Evolutionary conservation across 2,329 filamentous ascomycete genomes (phyloP).

Genomic region (Alternaria viburni): DNA sequence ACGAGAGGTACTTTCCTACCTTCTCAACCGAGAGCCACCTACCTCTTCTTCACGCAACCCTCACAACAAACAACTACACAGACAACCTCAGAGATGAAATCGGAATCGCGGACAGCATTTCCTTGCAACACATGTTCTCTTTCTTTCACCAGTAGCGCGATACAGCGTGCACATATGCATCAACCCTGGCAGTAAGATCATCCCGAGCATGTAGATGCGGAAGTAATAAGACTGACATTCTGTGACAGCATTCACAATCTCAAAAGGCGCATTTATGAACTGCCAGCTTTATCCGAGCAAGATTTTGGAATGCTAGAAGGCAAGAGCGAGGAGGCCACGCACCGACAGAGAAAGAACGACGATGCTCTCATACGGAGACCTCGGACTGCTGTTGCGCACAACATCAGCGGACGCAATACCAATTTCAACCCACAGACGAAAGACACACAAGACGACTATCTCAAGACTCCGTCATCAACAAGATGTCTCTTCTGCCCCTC

Average conservation of each 20-base stretch:
- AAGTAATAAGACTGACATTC: not conserved
- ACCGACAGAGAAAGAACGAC: not conserved
- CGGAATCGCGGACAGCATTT: not conserved
- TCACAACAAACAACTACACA: not conserved
- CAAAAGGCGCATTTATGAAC: not conserved
- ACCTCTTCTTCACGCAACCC: no score
- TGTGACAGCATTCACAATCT: not conserved
- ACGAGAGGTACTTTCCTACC: not conserved
- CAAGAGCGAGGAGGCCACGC: not conserved
- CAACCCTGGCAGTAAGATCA: slow-evolving; percentile 2
- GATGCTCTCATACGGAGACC: not conserved
- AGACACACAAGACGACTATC: not conserved
- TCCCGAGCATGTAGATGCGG: not conserved
- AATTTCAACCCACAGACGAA: accelerated
- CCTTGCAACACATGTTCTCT: slow-evolving; percentile 5
- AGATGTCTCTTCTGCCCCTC: slow-evolving; percentile 7
- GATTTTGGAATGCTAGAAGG: not conserved
- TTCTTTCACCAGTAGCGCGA: not conserved
- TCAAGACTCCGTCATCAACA: not conserved
- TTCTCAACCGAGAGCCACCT: not conserved
- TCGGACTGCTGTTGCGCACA: not conserved
- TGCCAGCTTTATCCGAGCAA: not conserved
- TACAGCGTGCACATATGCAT: slow-evolving; percentile 5
- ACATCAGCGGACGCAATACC: no score
- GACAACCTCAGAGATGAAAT: not conserved